phyloP scores from a whole-genome alignment of 371 early-diverging fungal genomes.

The Mucor irregularis region DNA sequence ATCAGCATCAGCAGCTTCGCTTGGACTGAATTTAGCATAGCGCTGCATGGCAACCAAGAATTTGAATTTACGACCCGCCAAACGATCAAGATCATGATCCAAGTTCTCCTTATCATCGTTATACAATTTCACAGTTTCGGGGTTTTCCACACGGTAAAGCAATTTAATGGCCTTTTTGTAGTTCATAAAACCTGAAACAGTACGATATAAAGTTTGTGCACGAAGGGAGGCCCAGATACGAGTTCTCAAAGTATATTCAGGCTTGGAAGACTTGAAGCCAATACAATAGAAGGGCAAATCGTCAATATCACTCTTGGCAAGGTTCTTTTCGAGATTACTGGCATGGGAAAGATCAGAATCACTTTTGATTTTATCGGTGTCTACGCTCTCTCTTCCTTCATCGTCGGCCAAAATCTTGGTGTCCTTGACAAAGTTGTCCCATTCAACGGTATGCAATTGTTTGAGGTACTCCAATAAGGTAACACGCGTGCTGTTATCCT shows the following conservation, averaged over 20 bases:
- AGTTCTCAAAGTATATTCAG: constrained; percentile 83
- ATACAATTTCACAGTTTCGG: constrained; percentile 67
- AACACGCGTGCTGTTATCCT: constrained; percentile 80
- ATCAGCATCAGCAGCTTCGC: constrained; percentile 80
- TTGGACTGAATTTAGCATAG: constrained; percentile 70
- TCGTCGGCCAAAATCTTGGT: constrained; percentile 81
- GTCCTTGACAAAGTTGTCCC: constrained; percentile 92
- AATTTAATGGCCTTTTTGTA: constrained; percentile 84
- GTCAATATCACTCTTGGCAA: constrained; percentile 54
- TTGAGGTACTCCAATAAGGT: constrained; percentile 87
- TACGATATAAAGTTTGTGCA: constrained; percentile 87
- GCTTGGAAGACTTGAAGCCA: constrained; percentile 81
- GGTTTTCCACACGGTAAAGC: constrained; percentile 82
- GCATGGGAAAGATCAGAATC: constrained; percentile 11
- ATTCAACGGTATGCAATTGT: constrained; percentile 81
- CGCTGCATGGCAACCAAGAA: constrained; percentile 91
- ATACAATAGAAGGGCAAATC: constrained; percentile 83
- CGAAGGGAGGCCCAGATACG: constrained; percentile 91
- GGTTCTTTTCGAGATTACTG: constrained; percentile 19
- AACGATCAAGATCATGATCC: constrained; percentile 68
- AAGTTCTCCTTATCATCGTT: constrained; percentile 63
- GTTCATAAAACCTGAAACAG: constrained; percentile 90
- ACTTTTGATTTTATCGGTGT: constrained; percentile 13
- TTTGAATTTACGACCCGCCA: constrained; percentile 79
- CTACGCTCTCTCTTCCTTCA: constrained; percentile 24